Base-by-base conservation (phyloP, 1,284 basidiomycete genomes). In the Trametes polyzona region DNA sequence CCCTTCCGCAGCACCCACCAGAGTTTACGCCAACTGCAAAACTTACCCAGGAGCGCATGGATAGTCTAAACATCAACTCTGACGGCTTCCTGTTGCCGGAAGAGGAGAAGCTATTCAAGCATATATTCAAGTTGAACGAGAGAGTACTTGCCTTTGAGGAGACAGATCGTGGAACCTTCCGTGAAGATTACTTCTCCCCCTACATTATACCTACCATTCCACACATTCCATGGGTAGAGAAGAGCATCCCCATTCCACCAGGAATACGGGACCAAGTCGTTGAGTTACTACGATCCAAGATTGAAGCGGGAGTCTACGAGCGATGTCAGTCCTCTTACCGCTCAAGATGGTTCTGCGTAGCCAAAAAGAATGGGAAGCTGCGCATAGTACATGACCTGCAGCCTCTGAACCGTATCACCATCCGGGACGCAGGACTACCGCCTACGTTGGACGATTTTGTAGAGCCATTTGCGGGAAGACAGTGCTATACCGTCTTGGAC, bases 151-250 rank as follows among this genome's bases (percentile, higher is more conserved):
- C 72, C 0, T 75, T 67, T 36, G 61, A 62, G 0, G 67, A 71
- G 40, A 24, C 55, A 0, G 71, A 74, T 48, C 54, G 68, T 14
- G 74, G 75, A 14, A 63, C 55, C 0, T 74, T 78, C 42, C 65
- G 60, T 2, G 52, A 52, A 0, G 60, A 69, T 24, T 76, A 71
- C 54, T 77, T 67, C 43, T 71, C 73, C 7, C 67, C 71, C 48
- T 73, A 74, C 24, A 57, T 67, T 2, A 74, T 77, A 27, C 73
- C 71, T 0, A 60, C 65, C 2, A 71, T 75, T 4, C 66, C 71
- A 42, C 75, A 75, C 26, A 32, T 10, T 1, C 43, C 39, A 0
- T 44, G 50, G 39, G 39, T 26, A 65, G 46, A 51, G 11, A 52
- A 59, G 11, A 70, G 71, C 0, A 72, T 74, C 8, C 58, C 51